phyloP scores from a whole-genome alignment of 2,329 filamentous ascomycete species.

The Curvularia verruculosa region DNA sequence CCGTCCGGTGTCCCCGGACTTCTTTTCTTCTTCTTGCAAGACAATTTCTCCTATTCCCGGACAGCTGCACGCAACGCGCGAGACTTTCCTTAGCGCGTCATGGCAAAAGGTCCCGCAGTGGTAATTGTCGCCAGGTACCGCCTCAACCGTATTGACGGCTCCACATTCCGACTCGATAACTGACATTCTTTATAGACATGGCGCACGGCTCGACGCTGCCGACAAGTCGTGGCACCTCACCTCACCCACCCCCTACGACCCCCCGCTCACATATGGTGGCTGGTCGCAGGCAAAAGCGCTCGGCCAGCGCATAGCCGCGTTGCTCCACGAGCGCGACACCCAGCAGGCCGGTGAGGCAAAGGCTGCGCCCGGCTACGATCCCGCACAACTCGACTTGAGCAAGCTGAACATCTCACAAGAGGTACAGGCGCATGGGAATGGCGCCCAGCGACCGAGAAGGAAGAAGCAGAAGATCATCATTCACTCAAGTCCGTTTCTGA shows the following conservation, averaged over 20 bases:
- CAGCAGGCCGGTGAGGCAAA: conserved; percentile 50
- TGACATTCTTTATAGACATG: conserved; percentile 66
- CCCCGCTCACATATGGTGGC: conserved; percentile 91
- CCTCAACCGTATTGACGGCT: conserved; percentile 10
- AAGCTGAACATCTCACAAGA: conserved; percentile 25
- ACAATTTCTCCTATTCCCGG: conserved; percentile 15
- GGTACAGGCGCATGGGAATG: neutral
- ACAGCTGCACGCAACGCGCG: conserved; percentile 21
- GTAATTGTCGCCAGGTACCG: conserved; percentile 58
- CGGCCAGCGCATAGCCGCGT: conserved; percentile 80
- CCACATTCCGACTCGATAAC: conserved; percentile 14
- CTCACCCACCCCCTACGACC: conserved; percentile 92
- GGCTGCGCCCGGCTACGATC: conserved; percentile 23
- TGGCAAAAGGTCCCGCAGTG: conserved; percentile 55
- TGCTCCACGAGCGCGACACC: conserved; percentile 62
- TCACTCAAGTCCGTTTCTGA: conserved; percentile 90
- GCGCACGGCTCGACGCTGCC: conserved; percentile 89
- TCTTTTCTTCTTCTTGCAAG: conserved; percentile 1
- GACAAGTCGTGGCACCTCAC: conserved; percentile 95
- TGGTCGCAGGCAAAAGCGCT: conserved; percentile 86
- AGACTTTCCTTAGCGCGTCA: conserved; percentile 32
- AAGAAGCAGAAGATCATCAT: conserved; percentile 79
- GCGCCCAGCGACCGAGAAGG: conserved; percentile 38
- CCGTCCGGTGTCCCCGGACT: conserved; percentile 9
- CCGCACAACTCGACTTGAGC: conserved; percentile 31